These are phyloP conservation scores for Sporodiniella umbellata DNA, from an alignment of 371 early-diverging fungal genomes.

Conservation along the genomic window DNA sequence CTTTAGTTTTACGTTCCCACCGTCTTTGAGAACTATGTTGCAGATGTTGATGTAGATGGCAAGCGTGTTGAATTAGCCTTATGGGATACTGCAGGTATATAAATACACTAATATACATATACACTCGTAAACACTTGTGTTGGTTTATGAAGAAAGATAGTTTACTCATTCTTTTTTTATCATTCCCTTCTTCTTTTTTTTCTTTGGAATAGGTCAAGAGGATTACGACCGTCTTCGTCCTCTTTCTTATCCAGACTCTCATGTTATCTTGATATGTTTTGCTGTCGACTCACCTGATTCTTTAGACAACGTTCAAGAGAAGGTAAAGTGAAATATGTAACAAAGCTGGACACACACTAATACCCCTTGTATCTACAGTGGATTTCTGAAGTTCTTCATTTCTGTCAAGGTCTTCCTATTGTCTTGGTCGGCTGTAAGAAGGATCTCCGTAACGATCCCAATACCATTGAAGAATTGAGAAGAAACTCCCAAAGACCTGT, in stretches of 20 bases:
- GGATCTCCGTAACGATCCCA: conserved; percentile 80
- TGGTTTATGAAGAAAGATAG: too few species aligned
- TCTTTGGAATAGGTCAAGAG: conserved; percentile 59
- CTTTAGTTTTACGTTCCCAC: conserved; percentile 82
- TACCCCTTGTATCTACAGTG: conserved; percentile 64
- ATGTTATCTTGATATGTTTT: conserved; percentile 86
- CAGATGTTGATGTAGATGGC: conserved; percentile 74
- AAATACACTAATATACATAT: not conserved
- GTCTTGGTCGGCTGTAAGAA: conserved; percentile 85
- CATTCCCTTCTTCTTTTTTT: not conserved
- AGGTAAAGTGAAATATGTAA: conserved; percentile 29
- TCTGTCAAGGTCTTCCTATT: conserved; percentile 80
- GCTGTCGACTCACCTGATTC: conserved; percentile 83
- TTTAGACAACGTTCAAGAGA: conserved; percentile 78
- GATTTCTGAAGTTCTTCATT: conserved; percentile 87
- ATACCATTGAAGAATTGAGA: conserved; percentile 67
- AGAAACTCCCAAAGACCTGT: conserved; percentile 77
- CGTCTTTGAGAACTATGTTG: conserved; percentile 94
- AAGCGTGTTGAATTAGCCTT: conserved; percentile 53
- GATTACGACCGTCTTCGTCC: conserved; percentile 90
- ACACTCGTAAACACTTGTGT: not conserved
- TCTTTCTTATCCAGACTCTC: conserved; percentile 85
- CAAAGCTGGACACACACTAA: not conserved
- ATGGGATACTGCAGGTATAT: conserved; percentile 95
- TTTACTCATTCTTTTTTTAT: not conserved